Conservation (phyloP, 139 green algal species). For the Eudorina sp. region DNA sequence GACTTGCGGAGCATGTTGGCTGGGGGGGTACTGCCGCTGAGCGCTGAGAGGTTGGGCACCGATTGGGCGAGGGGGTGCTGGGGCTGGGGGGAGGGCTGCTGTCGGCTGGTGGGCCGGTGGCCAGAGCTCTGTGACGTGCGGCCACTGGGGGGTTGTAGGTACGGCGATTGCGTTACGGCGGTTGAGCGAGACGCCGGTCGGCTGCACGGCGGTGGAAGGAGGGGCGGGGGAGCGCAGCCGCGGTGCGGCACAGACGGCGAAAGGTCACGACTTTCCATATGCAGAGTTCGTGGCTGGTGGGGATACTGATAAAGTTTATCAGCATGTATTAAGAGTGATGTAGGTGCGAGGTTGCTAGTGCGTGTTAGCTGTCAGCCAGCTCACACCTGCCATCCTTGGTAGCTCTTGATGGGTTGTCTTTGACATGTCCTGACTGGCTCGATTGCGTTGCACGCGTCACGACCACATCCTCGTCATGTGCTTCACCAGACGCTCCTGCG, state of each 20-base stretch:
- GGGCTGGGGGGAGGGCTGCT: neutral
- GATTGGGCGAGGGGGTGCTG: neutral
- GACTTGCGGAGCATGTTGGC: neutral
- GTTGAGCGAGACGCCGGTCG: neutral
- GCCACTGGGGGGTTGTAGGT: slow-evolving; percentile 15
- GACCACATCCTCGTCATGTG: neutral
- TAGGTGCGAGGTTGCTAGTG: too few relatives aligned
- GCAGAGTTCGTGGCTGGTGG: too few relatives aligned
- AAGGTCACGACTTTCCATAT: too few relatives aligned
- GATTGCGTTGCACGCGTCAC: neutral
- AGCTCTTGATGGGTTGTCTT: neutral
- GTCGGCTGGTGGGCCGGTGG: slow-evolving; percentile 4
- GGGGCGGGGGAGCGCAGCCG: too few relatives aligned
- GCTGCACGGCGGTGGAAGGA: neutral
- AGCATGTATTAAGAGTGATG: too few relatives aligned
- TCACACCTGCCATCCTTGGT: slow-evolving; percentile 29
- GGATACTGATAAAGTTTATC: too few relatives aligned
- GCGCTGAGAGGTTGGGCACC: neutral
- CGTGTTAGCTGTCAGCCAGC: too few relatives aligned
- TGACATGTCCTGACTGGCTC: neutral
- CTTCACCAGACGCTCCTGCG: neutral
- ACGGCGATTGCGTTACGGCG: slow-evolving; percentile 4
- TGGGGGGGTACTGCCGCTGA: neutral
- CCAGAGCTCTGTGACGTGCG: neutral
- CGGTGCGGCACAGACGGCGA: too few relatives aligned